Base-by-base conservation (phyloP, 768 basidiomycete genomes). In the Zangia roseola region DNA sequence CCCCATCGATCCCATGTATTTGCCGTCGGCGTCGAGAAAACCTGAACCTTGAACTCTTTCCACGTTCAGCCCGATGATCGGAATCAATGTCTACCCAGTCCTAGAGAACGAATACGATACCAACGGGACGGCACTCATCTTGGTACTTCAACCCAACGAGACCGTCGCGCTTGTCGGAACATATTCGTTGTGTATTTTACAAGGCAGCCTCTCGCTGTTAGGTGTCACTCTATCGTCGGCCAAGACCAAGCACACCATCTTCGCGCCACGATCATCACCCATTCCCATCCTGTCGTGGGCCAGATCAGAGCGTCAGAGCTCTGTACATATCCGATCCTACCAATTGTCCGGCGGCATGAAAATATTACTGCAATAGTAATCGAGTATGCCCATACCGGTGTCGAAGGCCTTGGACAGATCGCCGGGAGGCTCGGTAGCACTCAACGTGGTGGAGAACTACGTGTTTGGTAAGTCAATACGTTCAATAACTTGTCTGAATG, bases 211-310 rank as follows among this genome's bases (percentile, higher is more conserved):
- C 43, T 68, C 72, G 3, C 41, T 92, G 1, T 72, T 75, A 17
- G 88, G 88, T 3, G 74, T 79, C 10, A 70, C 67, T 1, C 60
- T 88, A 8, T 41, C 49, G 1, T 57, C 80, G 7, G 79, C 80
- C 1, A 38, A 56, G 2, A 59, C 46, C 3, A 48, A 57, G 6
- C 74, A 91, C 55, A 69, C 67, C 12, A 71, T 94, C 23, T 94
- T 82, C 60, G 87, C 91, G 0, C 91, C 93, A 0, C 75, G 81
- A 4, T 89, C 84, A 0, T 81, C 89, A n/a, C 89, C 91, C 0
- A 61, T 94, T 6, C 89, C 91, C 0, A 61, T 74, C 67, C 51
- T 78, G 71, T 58, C 64, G 14, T 62, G 70, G 55, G 55, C 55
- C 1, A 31, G 53, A 10, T 53, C 61, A 43, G 25, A 50, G 37